These are phyloP conservation scores for Cryptococcus wingfieldii DNA, from an alignment of 1,284 basidiomycete genomes.

Conservation along the genomic window DNA sequence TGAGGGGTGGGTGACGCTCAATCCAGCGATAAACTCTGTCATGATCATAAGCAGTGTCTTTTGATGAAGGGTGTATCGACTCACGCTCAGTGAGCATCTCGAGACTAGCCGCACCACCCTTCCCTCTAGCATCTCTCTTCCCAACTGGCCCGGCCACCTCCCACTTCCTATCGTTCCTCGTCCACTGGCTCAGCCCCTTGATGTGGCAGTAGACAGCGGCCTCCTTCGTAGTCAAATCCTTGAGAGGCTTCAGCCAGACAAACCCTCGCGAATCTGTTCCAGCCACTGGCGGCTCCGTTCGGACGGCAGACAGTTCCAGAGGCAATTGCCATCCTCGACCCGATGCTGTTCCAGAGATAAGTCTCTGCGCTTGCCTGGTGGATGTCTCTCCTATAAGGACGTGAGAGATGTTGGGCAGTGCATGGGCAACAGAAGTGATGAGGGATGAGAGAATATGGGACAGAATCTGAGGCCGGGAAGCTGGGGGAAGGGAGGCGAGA, in stretches of 20 bases:
- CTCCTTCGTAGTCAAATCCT: conserved; percentile 75
- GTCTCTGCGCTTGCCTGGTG: conserved; percentile 70
- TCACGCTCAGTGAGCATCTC: conserved; percentile 68
- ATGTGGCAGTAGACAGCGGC: conserved; percentile 49
- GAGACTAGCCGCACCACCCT: conserved; percentile 52
- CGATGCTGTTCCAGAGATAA: conserved; percentile 70
- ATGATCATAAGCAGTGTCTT: neutral
- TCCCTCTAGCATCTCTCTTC: conserved; percentile 52
- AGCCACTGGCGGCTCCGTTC: neutral
- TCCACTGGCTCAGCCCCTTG: conserved; percentile 41
- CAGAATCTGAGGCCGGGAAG: conserved; percentile 65
- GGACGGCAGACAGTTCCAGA: conserved; percentile 61
- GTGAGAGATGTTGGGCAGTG: conserved; percentile 61
- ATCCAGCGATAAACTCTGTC: conserved; percentile 71
- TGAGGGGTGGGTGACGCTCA: conserved; percentile 79
- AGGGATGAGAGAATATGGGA: conserved; percentile 65
- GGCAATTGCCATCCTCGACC: conserved; percentile 73
- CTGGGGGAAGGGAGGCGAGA: conserved; percentile 67
- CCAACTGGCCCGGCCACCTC: conserved; percentile 53
- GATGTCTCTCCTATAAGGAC: conserved; percentile 75
- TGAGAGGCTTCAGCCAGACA: conserved; percentile 65
- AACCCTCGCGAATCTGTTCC: neutral
- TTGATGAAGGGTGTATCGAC: conserved; percentile 9
- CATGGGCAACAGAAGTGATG: conserved; percentile 62
- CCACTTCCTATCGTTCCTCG: conserved; percentile 70